These are phyloP conservation scores for Pulicaria dysenterica DNA, from an alignment of 129 eudicot genomes.

Conservation along the genomic window DNA sequence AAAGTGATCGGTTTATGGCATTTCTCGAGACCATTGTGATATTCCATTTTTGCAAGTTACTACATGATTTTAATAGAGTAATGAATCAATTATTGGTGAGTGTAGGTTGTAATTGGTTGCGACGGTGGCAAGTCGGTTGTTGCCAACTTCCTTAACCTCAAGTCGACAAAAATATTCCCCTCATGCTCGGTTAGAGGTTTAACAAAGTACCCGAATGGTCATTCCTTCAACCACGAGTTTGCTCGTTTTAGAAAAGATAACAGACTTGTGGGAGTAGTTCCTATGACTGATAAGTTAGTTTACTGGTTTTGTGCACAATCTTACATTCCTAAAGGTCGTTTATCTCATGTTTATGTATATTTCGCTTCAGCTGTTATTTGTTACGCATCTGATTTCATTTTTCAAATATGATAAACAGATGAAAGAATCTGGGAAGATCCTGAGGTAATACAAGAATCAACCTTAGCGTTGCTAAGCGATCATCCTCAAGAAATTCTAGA, in stretches of 20 bases:
- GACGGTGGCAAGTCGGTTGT: too few species aligned
- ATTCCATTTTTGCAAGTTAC: neutral
- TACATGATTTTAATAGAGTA: too few species aligned
- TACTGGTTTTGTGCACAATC: conserved; percentile 54
- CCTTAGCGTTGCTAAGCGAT: too few species aligned
- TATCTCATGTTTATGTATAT: neutral
- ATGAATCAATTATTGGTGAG: neutral
- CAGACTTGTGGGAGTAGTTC: conserved; percentile 44
- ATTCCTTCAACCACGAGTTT: conserved; percentile 43
- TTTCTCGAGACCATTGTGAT: neutral
- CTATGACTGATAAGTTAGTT: conserved; percentile 47
- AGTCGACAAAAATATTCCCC: conserved; percentile 43
- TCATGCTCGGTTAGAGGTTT: conserved; percentile 49
- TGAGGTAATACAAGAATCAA: too few species aligned
- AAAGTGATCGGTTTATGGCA: too few species aligned
- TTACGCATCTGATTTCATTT: neutral
- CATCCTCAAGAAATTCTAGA: too few species aligned
- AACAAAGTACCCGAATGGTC: conserved; percentile 59
- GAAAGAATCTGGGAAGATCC: too few species aligned
- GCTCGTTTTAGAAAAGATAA: conserved; percentile 36
- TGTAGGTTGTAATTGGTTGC: conserved; percentile 65
- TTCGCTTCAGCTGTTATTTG: neutral
- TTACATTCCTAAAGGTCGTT: conserved; percentile 20
- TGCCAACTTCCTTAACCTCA: conserved; percentile 52
- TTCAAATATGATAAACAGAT: neutral